Base-by-base conservation (phyloP, 2,329 filamentous ascomycete genomes). In the Ascochyta viciae-villosae region DNA sequence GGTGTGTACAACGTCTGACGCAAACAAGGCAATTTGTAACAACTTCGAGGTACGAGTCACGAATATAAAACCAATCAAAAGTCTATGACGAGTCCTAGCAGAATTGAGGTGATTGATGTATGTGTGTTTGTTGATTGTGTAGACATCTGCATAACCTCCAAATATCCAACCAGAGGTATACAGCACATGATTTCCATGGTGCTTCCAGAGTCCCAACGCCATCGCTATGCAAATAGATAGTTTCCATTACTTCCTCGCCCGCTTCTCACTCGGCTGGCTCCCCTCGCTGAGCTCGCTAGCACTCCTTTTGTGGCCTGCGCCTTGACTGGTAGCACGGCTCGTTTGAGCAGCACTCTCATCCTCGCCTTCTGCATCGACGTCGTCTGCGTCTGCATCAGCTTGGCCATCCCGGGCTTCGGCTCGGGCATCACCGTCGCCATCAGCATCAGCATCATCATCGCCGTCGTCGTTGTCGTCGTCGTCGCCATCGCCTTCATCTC, bases 241-340 rank as follows among this genome's bases (percentile, higher is more conserved):
- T n/a, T 22, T 15, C 19, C 22, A n/a, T 42, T 61, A 74, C 58
- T 72, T 74, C 63, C 67, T 69, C 47, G 53, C 62, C 56, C 74
- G 61, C 61, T 76, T 76, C 26, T 54, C 63, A 50, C 72, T 73
- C 60, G 65, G 60, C 45, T 58, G 63, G 56, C 74, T 77, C 35
- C 59, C 66, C 48, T 82, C 80, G 73, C 90, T 94, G 49, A 96
- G 74, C 29, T 92, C 90, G 73, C 91, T 96, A 1, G 91, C 91
- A 72, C 91, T 95, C 56, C 92, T 85, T 79, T 96, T 96, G 61
- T 89, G 88, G 0, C 71, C 71, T 12, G 56, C 60, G 10, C 67
- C 63, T 13, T 62, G 61, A 46, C 67, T 72, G 8, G 63, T 67
- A 3, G 65, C 73, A 19, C 68, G 60, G 51, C 65, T 70, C 31